These are phyloP conservation scores for Hortaea sp. DNA, from an alignment of 2,329 filamentous ascomycete species.

Conservation along the genomic window DNA sequence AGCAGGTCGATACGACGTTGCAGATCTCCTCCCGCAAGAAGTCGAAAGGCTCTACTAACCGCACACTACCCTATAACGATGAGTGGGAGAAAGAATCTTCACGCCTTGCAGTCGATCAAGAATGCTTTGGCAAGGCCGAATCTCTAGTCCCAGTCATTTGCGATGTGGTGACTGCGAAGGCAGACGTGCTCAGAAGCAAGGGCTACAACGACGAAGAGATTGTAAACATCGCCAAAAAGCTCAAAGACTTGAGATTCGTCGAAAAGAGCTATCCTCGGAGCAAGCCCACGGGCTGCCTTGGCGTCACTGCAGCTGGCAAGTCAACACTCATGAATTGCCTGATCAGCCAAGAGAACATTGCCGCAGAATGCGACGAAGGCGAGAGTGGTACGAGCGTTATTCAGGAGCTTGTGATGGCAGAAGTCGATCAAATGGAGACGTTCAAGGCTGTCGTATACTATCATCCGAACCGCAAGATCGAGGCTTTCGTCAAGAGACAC, in stretches of 20 bases:
- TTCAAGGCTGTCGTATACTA: not conserved
- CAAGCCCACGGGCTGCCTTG: constrained; percentile 1
- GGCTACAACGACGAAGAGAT: constrained; percentile 2
- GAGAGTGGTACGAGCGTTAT: constrained; percentile 3
- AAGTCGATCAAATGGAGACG: not conserved
- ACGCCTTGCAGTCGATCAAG: constrained; percentile 3
- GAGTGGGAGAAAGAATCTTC: not conserved
- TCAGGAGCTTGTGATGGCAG: constrained; percentile 1
- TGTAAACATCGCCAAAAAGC: not conserved
- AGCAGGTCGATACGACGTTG: too few relatives aligned
- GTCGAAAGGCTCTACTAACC: not conserved
- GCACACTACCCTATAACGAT: not conserved
- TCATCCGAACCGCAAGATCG: not conserved
- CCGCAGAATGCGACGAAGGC: not conserved
- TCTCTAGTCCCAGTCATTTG: not conserved
- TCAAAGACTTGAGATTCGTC: not conserved
- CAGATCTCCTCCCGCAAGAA: not conserved
- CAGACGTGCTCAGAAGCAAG: not conserved
- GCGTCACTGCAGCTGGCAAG: constrained; percentile 3
- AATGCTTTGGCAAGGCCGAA: constrained; percentile 2
- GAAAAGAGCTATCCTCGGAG: not conserved
- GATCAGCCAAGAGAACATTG: not conserved
- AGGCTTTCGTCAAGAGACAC: not conserved
- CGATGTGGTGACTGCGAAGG: not conserved
- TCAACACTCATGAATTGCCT: constrained; percentile 4